Evolutionary conservation across 495 filamentous ascomycete genomes (phyloP).

Genomic region (Polyplosphaeria fusca): DNA sequence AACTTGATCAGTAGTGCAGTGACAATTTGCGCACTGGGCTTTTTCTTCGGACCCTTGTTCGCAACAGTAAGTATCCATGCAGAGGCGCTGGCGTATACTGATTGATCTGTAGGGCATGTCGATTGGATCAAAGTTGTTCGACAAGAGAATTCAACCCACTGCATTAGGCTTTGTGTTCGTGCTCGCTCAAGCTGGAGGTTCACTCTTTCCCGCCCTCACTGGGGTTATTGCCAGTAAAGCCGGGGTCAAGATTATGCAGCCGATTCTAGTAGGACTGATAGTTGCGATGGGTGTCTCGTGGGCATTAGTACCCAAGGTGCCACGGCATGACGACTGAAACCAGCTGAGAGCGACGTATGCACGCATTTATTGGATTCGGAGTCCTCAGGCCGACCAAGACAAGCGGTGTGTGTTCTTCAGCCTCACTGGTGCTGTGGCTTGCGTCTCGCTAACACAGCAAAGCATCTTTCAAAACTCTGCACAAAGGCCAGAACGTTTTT

Average conservation of each 20-base stretch:
- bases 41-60: constrained; percentile 31
- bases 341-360: no score
- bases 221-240: constrained; percentile 30
- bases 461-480: no score
- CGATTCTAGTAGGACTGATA: constrained; percentile 27
- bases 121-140: constrained; percentile 23
- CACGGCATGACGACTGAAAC: neutral
- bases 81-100: neutral
- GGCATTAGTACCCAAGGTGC: constrained; percentile 18
- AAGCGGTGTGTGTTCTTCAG: no score
- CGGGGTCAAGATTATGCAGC: constrained; percentile 29
- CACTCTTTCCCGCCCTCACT: constrained; percentile 28
- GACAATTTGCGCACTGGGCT: constrained; percentile 16
- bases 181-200: constrained; percentile 31
- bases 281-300: constrained; percentile 19
- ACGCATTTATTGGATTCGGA: no score
- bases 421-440: no score
- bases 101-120: constrained; percentile 19
- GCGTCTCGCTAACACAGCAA: no score
- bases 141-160: constrained; percentile 13
- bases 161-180: constrained; percentile 31
- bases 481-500: no score
- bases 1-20: constrained; percentile 23
- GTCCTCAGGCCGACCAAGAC: no score
- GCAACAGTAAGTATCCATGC: constrained; percentile 18